phyloP scores from a whole-genome alignment of 2,329 filamentous ascomycete species.

The Trichoderma sp. region DNA sequence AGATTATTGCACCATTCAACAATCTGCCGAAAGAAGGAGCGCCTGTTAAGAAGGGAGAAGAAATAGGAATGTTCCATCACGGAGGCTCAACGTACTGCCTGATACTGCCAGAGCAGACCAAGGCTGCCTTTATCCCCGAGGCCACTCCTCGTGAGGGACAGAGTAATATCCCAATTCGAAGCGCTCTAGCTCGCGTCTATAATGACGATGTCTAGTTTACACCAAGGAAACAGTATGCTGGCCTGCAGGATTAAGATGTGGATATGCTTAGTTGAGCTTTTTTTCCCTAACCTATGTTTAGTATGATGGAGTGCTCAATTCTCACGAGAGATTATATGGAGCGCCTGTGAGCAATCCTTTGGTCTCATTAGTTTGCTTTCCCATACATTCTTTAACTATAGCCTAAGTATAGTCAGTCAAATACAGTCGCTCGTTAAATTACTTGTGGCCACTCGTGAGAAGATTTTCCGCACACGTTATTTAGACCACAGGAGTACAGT shows the following conservation, averaged over 20 bases:
- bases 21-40: not conserved
- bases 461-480: too few species aligned
- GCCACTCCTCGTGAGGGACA: conserved; percentile 19
- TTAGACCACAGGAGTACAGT: too few species aligned
- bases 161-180: conserved; percentile 23
- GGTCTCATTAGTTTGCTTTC: too few species aligned
- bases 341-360: too few species aligned
- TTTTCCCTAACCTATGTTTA: too few species aligned
- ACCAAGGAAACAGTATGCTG: not conserved
- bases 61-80: conserved; percentile 72
- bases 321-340: too few species aligned
- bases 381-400: too few species aligned
- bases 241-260: not conserved
- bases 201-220: not conserved
- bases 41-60: conserved; percentile 54
- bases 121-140: conserved; percentile 29
- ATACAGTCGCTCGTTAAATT: too few species aligned
- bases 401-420: too few species aligned
- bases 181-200: conserved; percentile 17
- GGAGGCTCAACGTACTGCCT: conserved; percentile 65
- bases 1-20: conserved; percentile 38
- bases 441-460: too few species aligned
- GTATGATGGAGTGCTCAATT: not conserved
- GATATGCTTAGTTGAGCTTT: not conserved
- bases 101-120: conserved; percentile 54